These are phyloP conservation scores for Aegilops sharonensis DNA, from an alignment of 176 grass and related monocot genomes.

Conservation along the genomic window DNA sequence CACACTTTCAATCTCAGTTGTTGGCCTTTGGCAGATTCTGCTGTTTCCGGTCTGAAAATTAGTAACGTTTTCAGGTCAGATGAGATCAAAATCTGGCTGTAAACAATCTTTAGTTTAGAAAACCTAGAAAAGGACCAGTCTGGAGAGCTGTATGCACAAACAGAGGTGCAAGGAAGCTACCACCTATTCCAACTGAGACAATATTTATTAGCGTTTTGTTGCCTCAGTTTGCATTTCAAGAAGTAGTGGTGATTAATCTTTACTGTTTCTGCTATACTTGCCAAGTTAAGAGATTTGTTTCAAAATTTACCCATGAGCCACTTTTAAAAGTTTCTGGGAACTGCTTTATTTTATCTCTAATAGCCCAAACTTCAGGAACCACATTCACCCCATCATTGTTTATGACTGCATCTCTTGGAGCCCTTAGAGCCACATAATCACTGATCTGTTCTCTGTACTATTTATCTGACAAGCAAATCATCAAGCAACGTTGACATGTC, in stretches of 20 bases:
- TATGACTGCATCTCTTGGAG: slow-evolving; percentile 69
- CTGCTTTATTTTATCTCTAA: slow-evolving; percentile 89
- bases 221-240: slow-evolving; percentile 63
- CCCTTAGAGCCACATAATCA: slow-evolving; percentile 81
- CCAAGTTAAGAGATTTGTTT: neutral
- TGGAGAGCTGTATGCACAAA: slow-evolving; percentile 86
- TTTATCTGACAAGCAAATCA: slow-evolving; percentile 60
- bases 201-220: slow-evolving; percentile 81
- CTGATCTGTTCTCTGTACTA: slow-evolving; percentile 83
- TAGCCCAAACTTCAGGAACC: slow-evolving; percentile 77
- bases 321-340: slow-evolving; percentile 81
- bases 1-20: slow-evolving; percentile 86
- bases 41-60: slow-evolving; percentile 79
- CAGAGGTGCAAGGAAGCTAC: slow-evolving; percentile 91
- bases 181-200: slow-evolving; percentile 89
- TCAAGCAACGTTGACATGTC: neutral
- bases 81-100: neutral
- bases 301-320: slow-evolving; percentile 74
- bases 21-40: slow-evolving; percentile 72
- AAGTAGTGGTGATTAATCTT: slow-evolving; percentile 1
- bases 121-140: slow-evolving; percentile 47
- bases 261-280: neutral
- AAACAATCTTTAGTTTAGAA: neutral
- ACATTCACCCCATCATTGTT: slow-evolving; percentile 73
- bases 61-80: neutral